Evolutionary conservation across 2,329 filamentous ascomycete species (phyloP).

Genomic region (Talaromyces sp.): DNA sequence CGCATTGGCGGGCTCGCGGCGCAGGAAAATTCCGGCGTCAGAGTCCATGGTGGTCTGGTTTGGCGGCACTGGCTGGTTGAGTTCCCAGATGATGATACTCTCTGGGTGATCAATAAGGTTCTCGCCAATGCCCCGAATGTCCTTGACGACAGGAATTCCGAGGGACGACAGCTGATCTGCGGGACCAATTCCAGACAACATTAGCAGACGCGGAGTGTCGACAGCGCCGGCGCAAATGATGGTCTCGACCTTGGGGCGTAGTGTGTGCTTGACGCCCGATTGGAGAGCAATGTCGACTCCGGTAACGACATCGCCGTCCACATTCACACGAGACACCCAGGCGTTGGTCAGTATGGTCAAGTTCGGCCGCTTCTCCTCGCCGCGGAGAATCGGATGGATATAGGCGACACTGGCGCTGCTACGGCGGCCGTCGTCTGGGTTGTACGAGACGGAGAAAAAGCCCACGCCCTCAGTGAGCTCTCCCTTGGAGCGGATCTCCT

Average conservation of each 20-base stretch:
- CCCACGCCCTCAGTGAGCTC: conserved; percentile 72
- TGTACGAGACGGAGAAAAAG: conserved; percentile 89
- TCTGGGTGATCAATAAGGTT: conserved; percentile 64
- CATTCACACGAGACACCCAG: conserved; percentile 78
- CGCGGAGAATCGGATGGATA: conserved; percentile 83
- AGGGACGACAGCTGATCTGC: conserved; percentile 49
- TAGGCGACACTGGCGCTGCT: conserved; percentile 88
- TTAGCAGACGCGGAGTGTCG: conserved; percentile 68
- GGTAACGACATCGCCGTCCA: conserved; percentile 65
- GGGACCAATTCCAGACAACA: conserved; percentile 51
- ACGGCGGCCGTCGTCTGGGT: conserved; percentile 78
- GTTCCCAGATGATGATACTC: conserved; percentile 69
- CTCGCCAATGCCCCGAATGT: conserved; percentile 60
- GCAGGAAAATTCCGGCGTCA: conserved; percentile 82
- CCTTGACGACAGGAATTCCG: conserved; percentile 54
- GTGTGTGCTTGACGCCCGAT: conserved; percentile 51
- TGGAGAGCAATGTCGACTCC: conserved; percentile 67
- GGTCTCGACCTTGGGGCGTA: conserved; percentile 66
- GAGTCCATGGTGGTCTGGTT: conserved; percentile 90
- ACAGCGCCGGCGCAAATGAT: conserved; percentile 76
- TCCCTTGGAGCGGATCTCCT: conserved; percentile 70
- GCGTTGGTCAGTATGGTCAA: conserved; percentile 81
- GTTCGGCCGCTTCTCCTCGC: conserved; percentile 77
- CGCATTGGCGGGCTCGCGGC: conserved; percentile 68
- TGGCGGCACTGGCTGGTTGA: conserved; percentile 69